phyloP scores from a whole-genome alignment of 305 asterid species.

The Rubia peregrina region DNA sequence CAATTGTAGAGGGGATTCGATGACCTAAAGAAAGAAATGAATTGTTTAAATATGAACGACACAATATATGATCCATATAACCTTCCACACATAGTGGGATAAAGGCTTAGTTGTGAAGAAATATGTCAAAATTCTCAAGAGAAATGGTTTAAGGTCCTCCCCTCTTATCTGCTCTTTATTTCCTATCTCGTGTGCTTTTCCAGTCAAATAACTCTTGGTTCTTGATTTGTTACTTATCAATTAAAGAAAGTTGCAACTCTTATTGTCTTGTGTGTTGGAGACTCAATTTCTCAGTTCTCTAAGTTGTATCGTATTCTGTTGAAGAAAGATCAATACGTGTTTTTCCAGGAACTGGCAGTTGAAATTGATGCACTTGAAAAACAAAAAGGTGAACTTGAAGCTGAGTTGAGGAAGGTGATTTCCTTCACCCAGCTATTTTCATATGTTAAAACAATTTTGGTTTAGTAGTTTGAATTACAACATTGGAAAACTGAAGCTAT shows the following conservation, averaged over 20 bases:
- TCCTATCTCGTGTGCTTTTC: not conserved
- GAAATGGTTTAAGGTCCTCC: not conserved
- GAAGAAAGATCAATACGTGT: conserved; percentile 19
- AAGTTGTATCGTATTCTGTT: conserved; percentile 14
- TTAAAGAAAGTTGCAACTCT: no score
- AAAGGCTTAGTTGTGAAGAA: not conserved
- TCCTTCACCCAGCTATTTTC: conserved; percentile 9
- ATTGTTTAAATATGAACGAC: no score
- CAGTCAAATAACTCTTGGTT: no score
- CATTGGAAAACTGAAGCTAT: not conserved
- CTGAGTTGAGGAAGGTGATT: conserved; percentile 58
- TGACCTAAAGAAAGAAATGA: not conserved
- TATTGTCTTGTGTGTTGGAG: not conserved
- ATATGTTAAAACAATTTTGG: not conserved
- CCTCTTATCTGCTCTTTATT: not conserved
- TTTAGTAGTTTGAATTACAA: not conserved
- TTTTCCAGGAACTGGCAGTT: conserved; percentile 53
- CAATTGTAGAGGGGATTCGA: not conserved
- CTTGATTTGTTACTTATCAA: no score
- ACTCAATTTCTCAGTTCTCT: conserved; percentile 12
- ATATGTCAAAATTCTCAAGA: not conserved
- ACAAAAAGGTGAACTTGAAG: conserved; percentile 67
- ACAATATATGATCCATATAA: not conserved
- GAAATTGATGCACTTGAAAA: conserved; percentile 58
- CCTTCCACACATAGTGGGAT: not conserved